These are phyloP conservation scores for Globisporangium emineosum DNA, from an alignment of 352 stramenopile species.

Conservation along the genomic window DNA sequence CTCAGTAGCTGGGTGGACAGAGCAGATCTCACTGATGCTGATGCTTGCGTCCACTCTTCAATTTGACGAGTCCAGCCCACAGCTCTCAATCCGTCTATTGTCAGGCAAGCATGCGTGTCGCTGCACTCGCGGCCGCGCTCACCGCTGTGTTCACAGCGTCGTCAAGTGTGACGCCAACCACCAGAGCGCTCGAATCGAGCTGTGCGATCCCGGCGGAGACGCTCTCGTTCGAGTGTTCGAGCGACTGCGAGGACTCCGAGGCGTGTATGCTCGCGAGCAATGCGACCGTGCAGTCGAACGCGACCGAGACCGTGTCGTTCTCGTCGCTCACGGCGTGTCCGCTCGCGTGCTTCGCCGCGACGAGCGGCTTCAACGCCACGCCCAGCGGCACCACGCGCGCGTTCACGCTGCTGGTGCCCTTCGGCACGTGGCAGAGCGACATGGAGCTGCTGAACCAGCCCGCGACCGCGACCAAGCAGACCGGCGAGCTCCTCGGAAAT, in stretches of 20 bases:
- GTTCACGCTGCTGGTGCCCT: constrained; percentile 2
- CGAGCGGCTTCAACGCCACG: constrained; percentile 1
- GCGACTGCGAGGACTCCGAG: background rate
- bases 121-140: background rate
- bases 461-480: background rate
- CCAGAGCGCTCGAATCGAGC: background rate
- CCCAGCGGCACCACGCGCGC: background rate
- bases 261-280: background rate
- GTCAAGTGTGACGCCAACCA: background rate
- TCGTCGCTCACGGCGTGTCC: constrained; percentile 1
- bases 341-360: background rate
- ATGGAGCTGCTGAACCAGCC: background rate
- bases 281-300: background rate
- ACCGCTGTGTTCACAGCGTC: background rate
- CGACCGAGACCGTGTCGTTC: background rate
- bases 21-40: background rate
- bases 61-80: background rate
- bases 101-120: background rate
- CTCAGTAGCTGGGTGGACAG: no score
- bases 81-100: no score
- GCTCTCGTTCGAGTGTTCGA: constrained; percentile 5
- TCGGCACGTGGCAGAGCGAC: background rate
- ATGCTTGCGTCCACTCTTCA: background rate
- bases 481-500: background rate
- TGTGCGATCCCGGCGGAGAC: background rate